These are phyloP conservation scores for Salix exigua DNA, from an alignment of 345 rosid genomes.

Conservation along the genomic window DNA sequence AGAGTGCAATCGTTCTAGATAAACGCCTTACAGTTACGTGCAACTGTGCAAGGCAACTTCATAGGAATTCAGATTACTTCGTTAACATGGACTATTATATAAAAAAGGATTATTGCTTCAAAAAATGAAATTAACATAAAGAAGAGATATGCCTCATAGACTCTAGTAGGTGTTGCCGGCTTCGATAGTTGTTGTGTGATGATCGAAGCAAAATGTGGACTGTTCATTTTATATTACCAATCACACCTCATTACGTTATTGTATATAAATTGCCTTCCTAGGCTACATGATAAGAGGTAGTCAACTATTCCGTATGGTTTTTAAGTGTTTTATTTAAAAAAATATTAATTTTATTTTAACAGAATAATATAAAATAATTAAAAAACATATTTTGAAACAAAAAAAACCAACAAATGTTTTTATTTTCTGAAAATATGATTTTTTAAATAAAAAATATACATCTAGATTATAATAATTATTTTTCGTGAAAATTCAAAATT, in stretches of 20 bases:
- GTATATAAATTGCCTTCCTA: background rate
- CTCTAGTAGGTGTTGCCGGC: conserved; percentile 28
- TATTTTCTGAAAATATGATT: too few relatives aligned
- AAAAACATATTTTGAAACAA: too few relatives aligned
- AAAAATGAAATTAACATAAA: too few relatives aligned
- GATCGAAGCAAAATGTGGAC: conserved; percentile 25
- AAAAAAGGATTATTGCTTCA: background rate
- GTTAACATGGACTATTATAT: background rate
- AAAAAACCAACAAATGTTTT: too few relatives aligned
- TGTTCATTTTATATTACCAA: background rate
- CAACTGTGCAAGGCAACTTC: background rate
- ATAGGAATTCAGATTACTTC: background rate
- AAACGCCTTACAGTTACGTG: background rate
- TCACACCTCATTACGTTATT: background rate
- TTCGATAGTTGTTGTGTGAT: conserved; percentile 8
- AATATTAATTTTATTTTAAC: too few relatives aligned
- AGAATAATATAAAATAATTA: too few relatives aligned
- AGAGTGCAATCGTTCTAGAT: background rate
- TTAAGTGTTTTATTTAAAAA: too few relatives aligned
- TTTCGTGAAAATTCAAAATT: too few relatives aligned
- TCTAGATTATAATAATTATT: too few relatives aligned
- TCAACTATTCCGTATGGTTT: too few relatives aligned
- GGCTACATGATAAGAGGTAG: background rate
- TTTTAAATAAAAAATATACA: too few relatives aligned
- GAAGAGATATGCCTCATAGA: conserved; percentile 16